Conservation (phyloP, 148 eudicot species). For the Amaranthus cruentus region DNA sequence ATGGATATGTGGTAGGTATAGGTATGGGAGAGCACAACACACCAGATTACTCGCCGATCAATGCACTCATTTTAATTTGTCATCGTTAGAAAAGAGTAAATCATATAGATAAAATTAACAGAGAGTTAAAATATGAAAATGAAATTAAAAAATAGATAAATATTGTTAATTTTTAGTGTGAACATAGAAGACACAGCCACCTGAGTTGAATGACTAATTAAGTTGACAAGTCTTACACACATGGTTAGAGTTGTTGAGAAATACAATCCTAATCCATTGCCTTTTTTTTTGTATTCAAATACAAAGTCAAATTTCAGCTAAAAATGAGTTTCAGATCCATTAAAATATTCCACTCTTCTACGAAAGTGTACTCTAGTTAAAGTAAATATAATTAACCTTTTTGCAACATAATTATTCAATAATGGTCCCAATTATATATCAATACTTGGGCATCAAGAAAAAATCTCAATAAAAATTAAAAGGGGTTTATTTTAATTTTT, state of each 20-base stretch:
- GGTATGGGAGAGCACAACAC: no score
- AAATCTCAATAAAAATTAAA: background rate
- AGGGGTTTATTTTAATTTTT: background rate
- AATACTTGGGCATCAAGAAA: background rate
- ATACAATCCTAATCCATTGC: conserved; percentile 17
- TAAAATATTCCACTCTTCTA: background rate
- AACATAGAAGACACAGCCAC: background rate
- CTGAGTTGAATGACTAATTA: conserved; percentile 3
- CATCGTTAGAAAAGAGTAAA: no score
- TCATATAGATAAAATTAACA: no score
- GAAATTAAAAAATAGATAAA: no score
- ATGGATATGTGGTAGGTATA: no score
- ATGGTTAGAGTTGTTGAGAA: conserved; percentile 17
- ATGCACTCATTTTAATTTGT: no score
- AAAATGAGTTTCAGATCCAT: background rate
- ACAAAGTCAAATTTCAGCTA: conserved; percentile 19
- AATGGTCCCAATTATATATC: background rate
- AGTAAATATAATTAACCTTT: background rate
- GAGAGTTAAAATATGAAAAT: no score
- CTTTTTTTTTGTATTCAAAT: conserved; percentile 17
- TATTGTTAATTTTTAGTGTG: background rate
- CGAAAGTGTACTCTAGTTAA: background rate
- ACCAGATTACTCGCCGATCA: no score
- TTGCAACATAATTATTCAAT: conserved; percentile 1
- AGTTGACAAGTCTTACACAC: conserved; percentile 12